phyloP scores from a whole-genome alignment of 768 basidiomycete genomes.

The Exidia glandulosa region DNA sequence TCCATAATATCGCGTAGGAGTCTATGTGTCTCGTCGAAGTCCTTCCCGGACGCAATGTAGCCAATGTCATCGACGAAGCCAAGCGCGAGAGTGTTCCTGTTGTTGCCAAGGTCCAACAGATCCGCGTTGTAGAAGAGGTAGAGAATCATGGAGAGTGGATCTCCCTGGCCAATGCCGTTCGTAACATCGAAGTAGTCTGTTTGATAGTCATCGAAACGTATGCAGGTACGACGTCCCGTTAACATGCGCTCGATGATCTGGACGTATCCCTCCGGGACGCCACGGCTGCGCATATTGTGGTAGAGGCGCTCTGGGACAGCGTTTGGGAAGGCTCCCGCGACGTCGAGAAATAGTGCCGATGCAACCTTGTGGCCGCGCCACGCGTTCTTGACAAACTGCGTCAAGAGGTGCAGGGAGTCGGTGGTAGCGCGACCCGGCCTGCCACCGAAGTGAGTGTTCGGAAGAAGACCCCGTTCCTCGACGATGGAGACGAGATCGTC shows the following conservation, averaged over 20 bases:
- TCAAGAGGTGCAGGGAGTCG: constrained; percentile 20
- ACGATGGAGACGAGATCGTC: no score
- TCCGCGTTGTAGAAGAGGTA: constrained; percentile 17
- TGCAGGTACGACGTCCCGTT: constrained; percentile 8
- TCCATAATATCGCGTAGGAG: constrained; percentile 9
- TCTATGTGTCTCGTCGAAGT: no score
- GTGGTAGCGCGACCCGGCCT: constrained; percentile 19
- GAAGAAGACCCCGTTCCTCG: constrained; percentile 8
- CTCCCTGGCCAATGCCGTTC: constrained; percentile 18
- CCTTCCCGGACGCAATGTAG: no score
- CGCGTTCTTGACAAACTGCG: constrained; percentile 24
- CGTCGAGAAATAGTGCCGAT: no score
- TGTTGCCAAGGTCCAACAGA: no score
- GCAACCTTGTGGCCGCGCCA: constrained; percentile 18
- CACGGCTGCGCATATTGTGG: no score
- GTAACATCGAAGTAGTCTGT: constrained; percentile 10
- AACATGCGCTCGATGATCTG: no score
- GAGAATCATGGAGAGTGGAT: constrained; percentile 13
- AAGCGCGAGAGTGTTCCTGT: no score
- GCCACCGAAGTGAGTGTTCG: constrained; percentile 18
- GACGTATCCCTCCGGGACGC: no score
- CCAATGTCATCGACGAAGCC: no score
- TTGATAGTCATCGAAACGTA: constrained; percentile 18
- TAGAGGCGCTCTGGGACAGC: constrained; percentile 14
- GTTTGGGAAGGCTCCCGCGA: no score